These are phyloP conservation scores for Botryotinia convoluta DNA, from an alignment of 2,329 filamentous ascomycete genomes.

Conservation along the genomic window DNA sequence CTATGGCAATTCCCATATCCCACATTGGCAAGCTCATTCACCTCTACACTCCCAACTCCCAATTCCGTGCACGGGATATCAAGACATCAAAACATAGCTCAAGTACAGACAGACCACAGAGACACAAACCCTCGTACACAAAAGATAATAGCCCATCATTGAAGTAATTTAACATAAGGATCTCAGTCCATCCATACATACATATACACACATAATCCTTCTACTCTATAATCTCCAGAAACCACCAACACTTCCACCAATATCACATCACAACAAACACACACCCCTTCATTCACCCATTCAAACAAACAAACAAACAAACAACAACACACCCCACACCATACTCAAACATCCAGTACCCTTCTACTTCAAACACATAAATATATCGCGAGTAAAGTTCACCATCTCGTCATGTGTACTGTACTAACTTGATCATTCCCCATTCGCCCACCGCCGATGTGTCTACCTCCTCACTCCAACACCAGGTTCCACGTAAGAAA, in stretches of 20 bases:
- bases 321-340: neutral
- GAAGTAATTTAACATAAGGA: neutral
- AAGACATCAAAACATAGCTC: neutral
- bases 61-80: neutral
- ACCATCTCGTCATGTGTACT: neutral
- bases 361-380: too few relatives aligned
- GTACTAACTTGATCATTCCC: neutral
- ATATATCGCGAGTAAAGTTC: neutral
- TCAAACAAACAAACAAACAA: neutral
- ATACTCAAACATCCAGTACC: neutral
- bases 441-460: neutral
- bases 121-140: rapidly evolving
- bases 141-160: neutral
- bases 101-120: neutral
- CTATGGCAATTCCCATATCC: too few relatives aligned
- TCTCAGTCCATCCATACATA: neutral
- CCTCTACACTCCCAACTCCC: too few relatives aligned
- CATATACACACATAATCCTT: neutral
- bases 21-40: neutral
- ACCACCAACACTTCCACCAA: neutral
- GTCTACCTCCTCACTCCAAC: neutral
- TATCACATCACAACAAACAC: neutral
- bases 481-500: neutral
- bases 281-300: too few relatives aligned
- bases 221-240: too few relatives aligned